phyloP scores from a whole-genome alignment of 345 rosid genomes.

The Corymbia maculata region DNA sequence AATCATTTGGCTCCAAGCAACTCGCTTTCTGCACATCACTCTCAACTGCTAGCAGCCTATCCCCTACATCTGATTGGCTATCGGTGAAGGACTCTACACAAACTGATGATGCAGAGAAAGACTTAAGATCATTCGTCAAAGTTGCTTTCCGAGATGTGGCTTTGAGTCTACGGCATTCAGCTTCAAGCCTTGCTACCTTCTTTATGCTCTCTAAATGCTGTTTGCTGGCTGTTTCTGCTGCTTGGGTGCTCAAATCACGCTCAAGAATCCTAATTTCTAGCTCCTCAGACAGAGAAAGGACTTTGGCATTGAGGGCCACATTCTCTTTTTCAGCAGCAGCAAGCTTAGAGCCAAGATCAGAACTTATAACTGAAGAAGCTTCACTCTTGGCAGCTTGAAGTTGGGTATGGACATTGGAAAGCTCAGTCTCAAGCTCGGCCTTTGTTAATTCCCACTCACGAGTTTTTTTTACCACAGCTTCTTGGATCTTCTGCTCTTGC shows the following conservation, averaged over 20 bases:
- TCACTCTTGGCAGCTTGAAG: constrained; percentile 22
- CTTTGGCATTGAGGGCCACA: constrained; percentile 36
- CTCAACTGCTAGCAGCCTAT: constrained; percentile 37
- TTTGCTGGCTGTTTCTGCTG: constrained; percentile 92
- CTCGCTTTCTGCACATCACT: constrained; percentile 18
- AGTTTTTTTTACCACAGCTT: constrained; percentile 40
- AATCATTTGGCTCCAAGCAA: constrained; percentile 11
- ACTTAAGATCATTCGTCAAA: constrained; percentile 12
- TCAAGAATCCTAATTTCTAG: constrained; percentile 47
- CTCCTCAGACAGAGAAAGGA: constrained; percentile 50
- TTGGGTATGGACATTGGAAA: constrained; percentile 33
- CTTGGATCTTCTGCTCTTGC: constrained; percentile 59
- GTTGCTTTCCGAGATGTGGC: constrained; percentile 36
- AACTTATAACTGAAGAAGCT: constrained; percentile 10
- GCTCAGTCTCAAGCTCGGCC: constrained; percentile 38
- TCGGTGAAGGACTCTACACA: constrained; percentile 52
- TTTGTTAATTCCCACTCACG: constrained; percentile 54
- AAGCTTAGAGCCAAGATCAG: constrained; percentile 37
- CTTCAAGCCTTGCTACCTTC: constrained; percentile 66
- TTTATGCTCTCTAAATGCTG: constrained; percentile 78
- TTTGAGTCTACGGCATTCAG: constrained; percentile 67
- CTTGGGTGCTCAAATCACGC: constrained; percentile 76
- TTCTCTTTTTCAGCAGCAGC: constrained; percentile 59
- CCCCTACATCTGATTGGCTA: constrained; percentile 64
- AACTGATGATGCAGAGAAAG: constrained; percentile 29